Base-by-base conservation (phyloP, 1,284 basidiomycete species). In the Boletus sp. region DNA sequence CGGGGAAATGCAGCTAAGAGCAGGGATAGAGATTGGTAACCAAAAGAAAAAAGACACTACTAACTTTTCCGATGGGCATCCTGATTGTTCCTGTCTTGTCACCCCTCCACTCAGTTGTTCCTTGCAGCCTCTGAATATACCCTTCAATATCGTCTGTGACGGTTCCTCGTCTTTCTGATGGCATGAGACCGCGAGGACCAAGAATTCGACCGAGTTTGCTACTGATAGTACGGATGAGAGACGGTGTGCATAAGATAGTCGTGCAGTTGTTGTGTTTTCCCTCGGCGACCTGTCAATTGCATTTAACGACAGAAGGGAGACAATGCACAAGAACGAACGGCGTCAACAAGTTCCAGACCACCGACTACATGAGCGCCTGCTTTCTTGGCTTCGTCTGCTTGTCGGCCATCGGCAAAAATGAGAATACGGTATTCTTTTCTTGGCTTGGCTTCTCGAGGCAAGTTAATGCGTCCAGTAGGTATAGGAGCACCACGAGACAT, bases 161-260 rank as follows among this genome's bases (percentile, higher is more conserved):
- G 1, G 96, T 97, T 5, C 97, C 97, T 65, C 97, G 85, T 76
- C 96, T 90, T 64, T 91, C 91, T 11, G 92, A 93, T 19, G 97
- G 97, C 95, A 99, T 98, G 56, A 99, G 78, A 64, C 96, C 96
- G 63, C 94, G 89, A 47, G 95, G 96, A 71, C 97, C 97, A 30
- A 99, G 83, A 62, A 94, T 86, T 67, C 96, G 89, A 37, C 95
- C 96, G 10, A 98, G 83, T 67, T 85, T 86, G 17, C 89, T 87
- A 28, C 91, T 89, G 63, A 98, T 92, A 37, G 85, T 78, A 31
- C 88, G 85, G 60, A 97, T 86, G 69, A 98, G 84, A 21, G 85
- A 83, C 6, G 93, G 87, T 0, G 94, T 95, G 56, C 90, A 91
- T 28, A 99, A 83, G 66, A 95, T 90, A 53, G 91, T 88, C 19